Base-by-base conservation (phyloP, 305 asterid genomes). In the Fraxinus platypoda region DNA sequence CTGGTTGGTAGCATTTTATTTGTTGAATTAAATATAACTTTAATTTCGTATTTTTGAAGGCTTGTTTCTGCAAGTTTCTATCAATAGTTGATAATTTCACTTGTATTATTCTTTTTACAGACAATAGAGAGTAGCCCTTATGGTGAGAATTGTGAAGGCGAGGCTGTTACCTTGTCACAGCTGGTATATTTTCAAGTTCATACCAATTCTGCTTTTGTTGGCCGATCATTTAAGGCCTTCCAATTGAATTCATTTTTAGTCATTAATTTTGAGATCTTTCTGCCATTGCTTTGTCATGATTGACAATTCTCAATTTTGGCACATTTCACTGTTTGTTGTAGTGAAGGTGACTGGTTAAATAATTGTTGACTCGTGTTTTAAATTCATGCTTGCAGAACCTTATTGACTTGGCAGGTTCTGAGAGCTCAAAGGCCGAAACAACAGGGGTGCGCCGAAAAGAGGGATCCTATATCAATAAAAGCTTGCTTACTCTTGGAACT, bases 361-460 rank as follows among this genome's bases (percentile, higher is more conserved):
- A 54, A 86, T 33, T 79, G 33, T 46, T 80, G 75, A 70, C 73
- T 77, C 6, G 77, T 79, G 80, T 86, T 78, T 74, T 21, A 43
- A 71, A 77, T 80, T 77, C 81, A 54, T 87, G 41, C 86, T 85
- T 91, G 95, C 92, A 97, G 99, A 95, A 97, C 90, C 96, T 95
- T 83, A 97, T 97, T 89, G 99, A 97, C 91, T 88, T 95, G 94
- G 99, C 99, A 66, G 99, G 99, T 86, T 97, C 99, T 81, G 99
- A 97, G 90, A 97, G 98, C 90, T 97, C 99, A 80, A 97, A 81
- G 91, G 98, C 88, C 46, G 98, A 92, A 89, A 94, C 99, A 81
- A 92, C 93, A 19, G 99, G 99, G 80, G 70, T 94, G 81, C 96
- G 98, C 81, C 89, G 97, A 85, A 97, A 97, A 89, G 99, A 97